Evolutionary conservation across 2,329 filamentous ascomycete species (phyloP), one percentile per base, ranked within the genome.

Genomic region (Talaromyces sp.): DNA sequence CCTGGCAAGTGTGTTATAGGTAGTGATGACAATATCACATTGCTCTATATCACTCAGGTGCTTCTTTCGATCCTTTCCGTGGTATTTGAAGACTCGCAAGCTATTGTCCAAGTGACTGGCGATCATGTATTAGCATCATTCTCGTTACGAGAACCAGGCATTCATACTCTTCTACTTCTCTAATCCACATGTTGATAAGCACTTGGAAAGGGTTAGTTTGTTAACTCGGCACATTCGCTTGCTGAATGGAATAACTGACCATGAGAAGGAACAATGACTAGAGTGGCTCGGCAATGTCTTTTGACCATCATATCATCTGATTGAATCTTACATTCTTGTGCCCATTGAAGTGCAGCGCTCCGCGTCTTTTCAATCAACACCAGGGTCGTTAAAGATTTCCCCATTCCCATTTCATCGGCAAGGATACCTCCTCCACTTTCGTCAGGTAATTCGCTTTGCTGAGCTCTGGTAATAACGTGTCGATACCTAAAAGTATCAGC

Each of bases 401-500:
- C 84, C 75, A 86, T 79, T 0, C 84, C 84, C 84, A 86, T 86
- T 63, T 86, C 84, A 67, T 87, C 84, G 0, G 84, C 84, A 1
- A 86, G 67, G n/a, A 87, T 81, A 0, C 82, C 82, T 40, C 74
- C 79, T 14, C 73, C 72, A 1, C 65, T 72, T 54, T 76, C 73
- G 21, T 54, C 25, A 11, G 66, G 63, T 5, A 58, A 23, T 7
- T 23, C 58, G 58, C 66, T 63, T 66, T 23, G 65, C 48, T 64
- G 72, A 0, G 66, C 69, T 14, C 73, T 76, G 3, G 79, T 82
- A 62, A 82, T 76, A 16, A 65, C 66, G 63, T 81, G 79, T 0
- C 71, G 70, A 58, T 75, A 80, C 18, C 71, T 73, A 16, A 23
- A 46, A 5, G 4, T 31, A 16, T 31, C 21, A 44, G 25, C 23